Conservation (phyloP, 1,284 basidiomycete species). For the Tilletia horrida region DNA sequence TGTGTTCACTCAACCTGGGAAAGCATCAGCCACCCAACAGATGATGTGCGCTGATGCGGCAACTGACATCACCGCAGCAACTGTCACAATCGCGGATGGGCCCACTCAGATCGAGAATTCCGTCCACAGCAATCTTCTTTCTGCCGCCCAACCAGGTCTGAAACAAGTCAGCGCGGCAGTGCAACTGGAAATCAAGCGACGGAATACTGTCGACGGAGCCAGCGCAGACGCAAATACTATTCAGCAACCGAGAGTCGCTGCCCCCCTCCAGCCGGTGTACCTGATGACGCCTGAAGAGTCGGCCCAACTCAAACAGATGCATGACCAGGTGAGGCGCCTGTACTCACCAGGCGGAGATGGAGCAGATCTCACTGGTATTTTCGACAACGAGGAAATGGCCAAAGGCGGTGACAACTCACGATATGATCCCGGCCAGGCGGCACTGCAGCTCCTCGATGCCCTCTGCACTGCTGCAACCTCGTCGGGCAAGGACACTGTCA, state of each 20-base stretch:
- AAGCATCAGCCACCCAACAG: no score
- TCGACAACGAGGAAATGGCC: neutral
- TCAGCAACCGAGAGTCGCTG: no score
- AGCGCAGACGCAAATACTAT: neutral
- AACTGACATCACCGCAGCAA: no score
- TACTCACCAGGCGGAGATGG: neutral
- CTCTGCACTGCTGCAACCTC: no score
- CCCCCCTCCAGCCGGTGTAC: neutral
- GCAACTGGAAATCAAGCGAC: neutral
- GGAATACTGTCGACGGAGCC: neutral
- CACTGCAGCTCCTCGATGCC: no score
- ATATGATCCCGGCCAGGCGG: no score
- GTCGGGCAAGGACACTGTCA: no score
- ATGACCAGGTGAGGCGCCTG: neutral
- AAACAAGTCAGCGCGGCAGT: neutral
- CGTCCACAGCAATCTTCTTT: neutral
- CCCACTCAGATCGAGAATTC: no score
- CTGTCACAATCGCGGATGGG: no score
- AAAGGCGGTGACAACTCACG: neutral
- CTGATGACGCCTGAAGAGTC: neutral
- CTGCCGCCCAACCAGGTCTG: neutral
- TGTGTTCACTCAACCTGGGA: no score
- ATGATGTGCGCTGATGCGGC: no score
- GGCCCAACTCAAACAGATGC: neutral
- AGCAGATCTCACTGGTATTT: neutral